A percentile compares a stretch with the other conserved stretches of the same genome.
phyloP scores from a whole-genome alignment of 768 basidiomycete species.

The Lyophyllum atratum region DNA sequence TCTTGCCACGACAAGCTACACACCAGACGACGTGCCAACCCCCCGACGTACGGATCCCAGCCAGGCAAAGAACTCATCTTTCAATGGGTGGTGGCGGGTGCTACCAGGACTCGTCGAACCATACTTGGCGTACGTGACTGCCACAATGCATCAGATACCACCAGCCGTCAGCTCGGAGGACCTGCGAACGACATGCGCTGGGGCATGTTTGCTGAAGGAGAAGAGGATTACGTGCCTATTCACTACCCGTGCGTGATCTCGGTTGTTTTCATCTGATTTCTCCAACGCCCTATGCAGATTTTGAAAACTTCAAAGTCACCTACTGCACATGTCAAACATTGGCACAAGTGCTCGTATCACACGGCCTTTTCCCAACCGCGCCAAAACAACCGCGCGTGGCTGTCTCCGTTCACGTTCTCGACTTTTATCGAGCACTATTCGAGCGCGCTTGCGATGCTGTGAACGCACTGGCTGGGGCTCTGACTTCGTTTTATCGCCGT shows the following conservation, averaged over 20 bases:
- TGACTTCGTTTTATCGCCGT: slow-evolving; percentile 29
- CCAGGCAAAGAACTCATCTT: not conserved
- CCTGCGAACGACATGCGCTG: not conserved
- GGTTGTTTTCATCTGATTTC: not conserved
- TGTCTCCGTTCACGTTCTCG: slow-evolving; percentile 29
- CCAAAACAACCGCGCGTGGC: slow-evolving; percentile 25
- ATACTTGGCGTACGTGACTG: not conserved
- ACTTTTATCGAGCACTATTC: slow-evolving; percentile 35
- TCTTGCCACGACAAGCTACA: not conserved
- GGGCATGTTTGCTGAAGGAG: not conserved
- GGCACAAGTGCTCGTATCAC: slow-evolving; percentile 23
- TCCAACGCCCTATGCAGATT: slow-evolving; percentile 14
- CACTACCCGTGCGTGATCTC: slow-evolving; percentile 10
- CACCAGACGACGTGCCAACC: not conserved
- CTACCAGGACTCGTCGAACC: slow-evolving; percentile 1
- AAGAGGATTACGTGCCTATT: slow-evolving; percentile 12
- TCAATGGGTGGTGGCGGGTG: slow-evolving; percentile 1
- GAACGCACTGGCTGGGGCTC: slow-evolving; percentile 24
- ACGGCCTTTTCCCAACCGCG: slow-evolving; percentile 35
- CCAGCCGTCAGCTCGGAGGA: not conserved
- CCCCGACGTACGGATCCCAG: not conserved
- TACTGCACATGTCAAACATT: slow-evolving; percentile 24
- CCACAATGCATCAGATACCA: not conserved
- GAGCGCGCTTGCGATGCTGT: slow-evolving; percentile 38
- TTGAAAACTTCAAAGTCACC: slow-evolving; percentile 7